Percentiles rank a stretch among this genome's conserved stretches.
Evolutionary conservation across 768 basidiomycete species (phyloP).

Genomic region (Suillus spraguei): DNA sequence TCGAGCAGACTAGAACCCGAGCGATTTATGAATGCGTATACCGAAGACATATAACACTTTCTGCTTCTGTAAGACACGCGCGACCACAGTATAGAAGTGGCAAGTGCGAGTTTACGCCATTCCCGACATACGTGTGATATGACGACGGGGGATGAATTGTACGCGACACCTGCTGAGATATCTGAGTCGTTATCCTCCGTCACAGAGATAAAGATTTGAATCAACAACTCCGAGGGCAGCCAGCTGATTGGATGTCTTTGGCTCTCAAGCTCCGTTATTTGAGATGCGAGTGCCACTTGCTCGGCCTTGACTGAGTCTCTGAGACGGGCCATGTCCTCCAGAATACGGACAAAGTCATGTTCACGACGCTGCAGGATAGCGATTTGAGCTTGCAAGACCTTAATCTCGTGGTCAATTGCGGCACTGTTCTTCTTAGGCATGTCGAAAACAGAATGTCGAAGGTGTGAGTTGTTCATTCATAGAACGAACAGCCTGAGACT

Average conservation of each 20-base stretch:
- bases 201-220: slow-evolving; percentile 43
- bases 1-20: slow-evolving; percentile 38
- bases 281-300: slow-evolving; percentile 32
- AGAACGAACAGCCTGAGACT: not conserved
- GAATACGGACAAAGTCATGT: slow-evolving; percentile 40
- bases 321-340: slow-evolving; percentile 42
- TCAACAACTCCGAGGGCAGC: slow-evolving; percentile 52
- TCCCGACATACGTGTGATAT: slow-evolving; percentile 51
- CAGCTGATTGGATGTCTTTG: slow-evolving; percentile 50
- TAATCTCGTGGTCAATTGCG: slow-evolving; percentile 40
- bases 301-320: slow-evolving; percentile 39
- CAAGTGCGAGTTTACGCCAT: slow-evolving; percentile 50
- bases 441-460: not conserved
- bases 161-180: slow-evolving; percentile 24
- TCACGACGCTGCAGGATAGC: slow-evolving; percentile 39
- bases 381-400: slow-evolving; percentile 41
- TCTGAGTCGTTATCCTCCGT: slow-evolving; percentile 29
- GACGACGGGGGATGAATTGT: slow-evolving; percentile 38
- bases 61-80: slow-evolving; percentile 33
- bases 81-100: slow-evolving; percentile 49
- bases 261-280: slow-evolving; percentile 37
- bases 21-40: slow-evolving; percentile 38
- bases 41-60: slow-evolving; percentile 24
- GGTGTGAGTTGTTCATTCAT: not conserved
- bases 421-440: slow-evolving; percentile 31